Conservation (phyloP, 305 asterid species). For the Stenogyne calaminthoides region DNA sequence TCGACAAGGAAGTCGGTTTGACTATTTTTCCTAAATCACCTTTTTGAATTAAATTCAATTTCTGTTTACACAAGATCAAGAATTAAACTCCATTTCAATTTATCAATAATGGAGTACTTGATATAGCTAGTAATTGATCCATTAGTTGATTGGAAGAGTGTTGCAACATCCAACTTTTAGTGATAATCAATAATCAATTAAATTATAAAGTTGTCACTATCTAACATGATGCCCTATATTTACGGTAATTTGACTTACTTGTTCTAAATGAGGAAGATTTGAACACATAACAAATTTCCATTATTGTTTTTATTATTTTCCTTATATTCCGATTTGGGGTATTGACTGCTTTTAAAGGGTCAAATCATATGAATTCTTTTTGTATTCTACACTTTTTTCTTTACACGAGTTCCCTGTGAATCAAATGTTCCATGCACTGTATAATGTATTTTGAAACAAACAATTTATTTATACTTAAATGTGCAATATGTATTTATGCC, state of each 20-base stretch:
- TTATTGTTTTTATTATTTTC: too few species aligned
- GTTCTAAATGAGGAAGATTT: not conserved
- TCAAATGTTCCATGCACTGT: too few species aligned
- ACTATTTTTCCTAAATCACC: conserved; percentile 30
- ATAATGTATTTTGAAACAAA: too few species aligned
- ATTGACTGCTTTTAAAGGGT: not conserved
- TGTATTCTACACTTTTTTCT: not conserved
- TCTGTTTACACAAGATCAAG: not conserved
- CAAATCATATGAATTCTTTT: not conserved
- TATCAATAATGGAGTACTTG: not conserved
- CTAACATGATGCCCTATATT: conserved; percentile 38
- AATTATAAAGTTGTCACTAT: conserved; percentile 28
- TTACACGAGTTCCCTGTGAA: too few species aligned
- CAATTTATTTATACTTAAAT: too few species aligned
- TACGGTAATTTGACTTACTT: conserved; percentile 46
- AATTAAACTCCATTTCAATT: not conserved
- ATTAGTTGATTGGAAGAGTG: conserved; percentile 11
- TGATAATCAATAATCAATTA: not conserved
- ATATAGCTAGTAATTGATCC: conserved; percentile 2
- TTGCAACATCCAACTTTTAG: conserved; percentile 7
- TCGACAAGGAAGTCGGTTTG: conserved; percentile 56
- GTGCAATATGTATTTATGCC: too few species aligned
- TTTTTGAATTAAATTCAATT: conserved; percentile 26
- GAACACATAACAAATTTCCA: conserved; percentile 15
- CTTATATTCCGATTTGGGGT: not conserved